Base-by-base conservation (phyloP, 1,284 basidiomycete species). In the Trichosporon sp. region DNA sequence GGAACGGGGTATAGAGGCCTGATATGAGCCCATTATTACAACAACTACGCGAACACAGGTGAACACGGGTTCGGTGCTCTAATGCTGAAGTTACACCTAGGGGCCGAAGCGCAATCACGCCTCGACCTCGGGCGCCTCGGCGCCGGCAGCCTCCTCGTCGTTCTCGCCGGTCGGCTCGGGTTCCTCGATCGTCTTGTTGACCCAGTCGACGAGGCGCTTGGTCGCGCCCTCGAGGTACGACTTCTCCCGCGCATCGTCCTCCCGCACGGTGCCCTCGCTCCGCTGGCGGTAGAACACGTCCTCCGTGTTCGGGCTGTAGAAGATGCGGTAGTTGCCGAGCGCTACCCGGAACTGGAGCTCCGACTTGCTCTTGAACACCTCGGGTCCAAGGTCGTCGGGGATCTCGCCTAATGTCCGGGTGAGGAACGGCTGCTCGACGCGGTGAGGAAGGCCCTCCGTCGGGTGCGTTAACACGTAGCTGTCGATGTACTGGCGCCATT, bases 401-500 rank as follows among this genome's bases (percentile, higher is more conserved):
- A 73, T 64, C 35, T 72, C 72, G 31, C 67, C 68, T 6, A 75
- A 65, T 42, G 70, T 75, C 32, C 91, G 88, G 76, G 87, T 87
- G 66, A 96, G 85, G 83, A 93, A 91, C 1, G 94, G 91, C 44
- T 86, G 86, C 68, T 86, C 88, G 31, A 91, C 85, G 71, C 88
- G 87, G 56, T 79, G 78, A 0, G 81, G 77, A 15, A 86, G 76
- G 0, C 85, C 85, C 72, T 86, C 86, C 6, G 85, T 86, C 32
- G 84, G 80, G 69, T 84, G 83, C 3, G 82, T 81, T 75, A 92
- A 87, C 60, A 91, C 90, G 82, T 90, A 98, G 9, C 91, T 91
- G 67, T 94, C 91, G 70, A 98, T 89, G 83, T 98, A 98, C 3
- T 90, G 86, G 74, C 93, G 90, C 93, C 94, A 95, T 64, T 91